Percentiles rank a stretch among this genome's conserved stretches.
phyloP scores from a whole-genome alignment of 345 rosid species.

The Carallia pectinifolia region DNA sequence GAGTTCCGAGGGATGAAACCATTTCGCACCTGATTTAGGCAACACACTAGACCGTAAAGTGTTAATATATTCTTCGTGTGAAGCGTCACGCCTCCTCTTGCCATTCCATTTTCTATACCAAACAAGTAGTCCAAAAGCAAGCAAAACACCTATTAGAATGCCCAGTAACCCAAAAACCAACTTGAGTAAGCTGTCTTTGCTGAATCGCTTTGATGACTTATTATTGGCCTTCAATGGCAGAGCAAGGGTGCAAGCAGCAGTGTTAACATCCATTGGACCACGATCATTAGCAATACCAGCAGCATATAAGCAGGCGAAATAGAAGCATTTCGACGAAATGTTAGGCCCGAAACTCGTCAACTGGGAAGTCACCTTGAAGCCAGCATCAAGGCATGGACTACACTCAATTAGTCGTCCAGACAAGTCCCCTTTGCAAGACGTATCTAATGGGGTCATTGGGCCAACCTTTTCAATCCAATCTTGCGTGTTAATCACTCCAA shows the following conservation, averaged over 20 bases:
- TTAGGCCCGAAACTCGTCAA: conserved; percentile 29
- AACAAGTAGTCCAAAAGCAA: conserved; percentile 27
- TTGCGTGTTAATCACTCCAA: conserved; percentile 33
- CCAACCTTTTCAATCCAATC: conserved; percentile 50
- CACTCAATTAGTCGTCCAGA: conserved; percentile 37
- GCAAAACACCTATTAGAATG: conserved; percentile 37
- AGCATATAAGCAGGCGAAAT: conserved; percentile 43
- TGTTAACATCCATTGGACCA: conserved; percentile 38
- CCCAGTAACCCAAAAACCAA: conserved; percentile 30
- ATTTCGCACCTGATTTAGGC: conserved; percentile 53
- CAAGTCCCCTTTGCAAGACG: conserved; percentile 43
- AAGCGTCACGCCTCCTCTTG: conserved; percentile 30
- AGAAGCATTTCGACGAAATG: conserved; percentile 37
- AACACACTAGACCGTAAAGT: conserved; percentile 37
- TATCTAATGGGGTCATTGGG: conserved; percentile 28
- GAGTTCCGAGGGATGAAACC: conserved; percentile 50
- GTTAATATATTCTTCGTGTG: conserved; percentile 34
- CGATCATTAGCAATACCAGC: conserved; percentile 44
- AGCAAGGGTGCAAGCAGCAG: conserved; percentile 49
- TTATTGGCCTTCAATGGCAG: conserved; percentile 30
- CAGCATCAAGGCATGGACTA: conserved; percentile 52
- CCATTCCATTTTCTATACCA: conserved; percentile 30
- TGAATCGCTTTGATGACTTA: conserved; percentile 10
- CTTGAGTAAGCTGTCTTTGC: conserved; percentile 13
- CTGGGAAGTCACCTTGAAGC: conserved; percentile 35